These are phyloP conservation scores for Penicillium sp. DNA, from an alignment of 2,329 filamentous ascomycete species.

Conservation along the genomic window DNA sequence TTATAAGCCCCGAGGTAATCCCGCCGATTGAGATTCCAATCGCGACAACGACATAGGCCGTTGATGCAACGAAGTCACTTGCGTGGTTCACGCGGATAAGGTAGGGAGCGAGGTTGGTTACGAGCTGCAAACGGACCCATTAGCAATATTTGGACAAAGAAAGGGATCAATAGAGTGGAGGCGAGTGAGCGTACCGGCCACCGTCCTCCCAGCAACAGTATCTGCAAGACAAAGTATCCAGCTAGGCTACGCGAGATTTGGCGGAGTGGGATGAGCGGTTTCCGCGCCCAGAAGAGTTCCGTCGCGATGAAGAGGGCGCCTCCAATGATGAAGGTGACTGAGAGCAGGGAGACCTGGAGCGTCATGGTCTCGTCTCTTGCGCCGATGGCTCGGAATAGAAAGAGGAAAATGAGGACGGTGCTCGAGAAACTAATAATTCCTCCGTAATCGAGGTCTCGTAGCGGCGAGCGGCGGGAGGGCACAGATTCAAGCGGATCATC, in stretches of 20 bases:
- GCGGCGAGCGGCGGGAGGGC: neutral
- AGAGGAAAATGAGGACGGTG: slow-evolving; percentile 13
- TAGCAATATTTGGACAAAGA: no score
- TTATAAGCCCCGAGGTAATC: slow-evolving; percentile 12
- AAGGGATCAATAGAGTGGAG: no score
- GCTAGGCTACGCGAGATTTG: slow-evolving; percentile 19
- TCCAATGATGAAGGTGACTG: neutral
- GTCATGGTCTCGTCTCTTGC: neutral
- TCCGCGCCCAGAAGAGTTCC: slow-evolving; percentile 24
- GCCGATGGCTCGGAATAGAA: slow-evolving; percentile 12
- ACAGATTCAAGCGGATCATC: neutral
- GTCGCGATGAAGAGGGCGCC: slow-evolving; percentile 15
- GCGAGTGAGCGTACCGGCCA: slow-evolving; percentile 19
- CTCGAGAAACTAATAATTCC: slow-evolving; percentile 18
- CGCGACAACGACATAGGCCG: slow-evolving; percentile 18
- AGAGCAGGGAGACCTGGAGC: neutral
- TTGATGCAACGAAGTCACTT: slow-evolving; percentile 20
- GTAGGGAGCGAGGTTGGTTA: slow-evolving; percentile 23
- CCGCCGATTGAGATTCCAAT: slow-evolving; percentile 22
- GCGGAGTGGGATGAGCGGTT: slow-evolving; percentile 26
- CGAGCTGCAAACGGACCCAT: slow-evolving; percentile 6
- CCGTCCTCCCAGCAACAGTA: slow-evolving; percentile 18
- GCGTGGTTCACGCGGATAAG: slow-evolving; percentile 24
- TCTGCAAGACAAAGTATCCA: slow-evolving; percentile 20
- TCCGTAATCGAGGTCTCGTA: slow-evolving; percentile 19